Evolutionary conservation across 768 basidiomycete genomes (phyloP).

Genomic region (Boletus reticulatus): DNA sequence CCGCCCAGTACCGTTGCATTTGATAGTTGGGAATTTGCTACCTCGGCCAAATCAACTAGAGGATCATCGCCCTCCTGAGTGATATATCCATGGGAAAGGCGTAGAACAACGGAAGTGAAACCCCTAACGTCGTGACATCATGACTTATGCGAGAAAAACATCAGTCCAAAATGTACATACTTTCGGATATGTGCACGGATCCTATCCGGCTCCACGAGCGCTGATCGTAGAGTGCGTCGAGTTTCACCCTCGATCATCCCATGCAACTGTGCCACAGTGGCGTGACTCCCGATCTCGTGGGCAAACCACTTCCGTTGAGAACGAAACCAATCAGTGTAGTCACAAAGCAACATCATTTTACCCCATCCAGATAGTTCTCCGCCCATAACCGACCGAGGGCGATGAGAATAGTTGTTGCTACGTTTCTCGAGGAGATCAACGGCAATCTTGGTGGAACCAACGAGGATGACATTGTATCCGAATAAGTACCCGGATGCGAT

Average conservation of each 20-base stretch:
- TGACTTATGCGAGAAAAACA: not conserved
- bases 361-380: constrained; percentile 19
- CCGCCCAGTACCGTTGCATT: not conserved
- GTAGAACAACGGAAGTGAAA: not conserved
- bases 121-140: not conserved
- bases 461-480: no score
- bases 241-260: constrained; percentile 15
- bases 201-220: not conserved
- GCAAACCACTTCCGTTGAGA: constrained; percentile 13
- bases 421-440: constrained; percentile 46
- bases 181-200: not conserved
- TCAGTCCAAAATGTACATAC: not conserved
- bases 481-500: constrained; percentile 12
- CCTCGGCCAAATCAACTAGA: not conserved
- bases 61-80: not conserved
- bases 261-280: constrained; percentile 5
- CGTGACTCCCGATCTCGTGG: constrained; percentile 12
- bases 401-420: constrained; percentile 39
- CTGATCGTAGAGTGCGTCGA: constrained; percentile 21
- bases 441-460: constrained; percentile 42
- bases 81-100: not conserved
- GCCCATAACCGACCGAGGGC: constrained; percentile 16
- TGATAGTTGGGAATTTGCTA: not conserved
- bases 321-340: constrained; percentile 9
- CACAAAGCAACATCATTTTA: constrained; percentile 12